Conservation (phyloP, 495 filamentous ascomycete genomes). For the Apodospora peruviana region DNA sequence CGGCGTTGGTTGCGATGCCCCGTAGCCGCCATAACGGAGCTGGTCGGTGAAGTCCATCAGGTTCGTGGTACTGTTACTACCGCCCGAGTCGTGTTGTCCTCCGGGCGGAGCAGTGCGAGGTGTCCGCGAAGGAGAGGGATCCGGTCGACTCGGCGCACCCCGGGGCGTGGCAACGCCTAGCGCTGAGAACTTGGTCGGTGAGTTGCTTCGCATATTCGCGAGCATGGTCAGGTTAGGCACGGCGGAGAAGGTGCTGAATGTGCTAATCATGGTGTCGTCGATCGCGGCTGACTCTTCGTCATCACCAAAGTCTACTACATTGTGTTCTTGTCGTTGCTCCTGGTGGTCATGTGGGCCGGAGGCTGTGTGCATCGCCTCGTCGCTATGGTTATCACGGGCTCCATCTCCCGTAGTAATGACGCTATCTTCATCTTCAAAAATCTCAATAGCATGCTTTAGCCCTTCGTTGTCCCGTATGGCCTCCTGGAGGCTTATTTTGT, state of each 20-base stretch:
- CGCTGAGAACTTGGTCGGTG: slow-evolving; percentile 39
- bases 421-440: slow-evolving; percentile 47
- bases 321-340: too few relatives aligned
- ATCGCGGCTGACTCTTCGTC: slow-evolving; percentile 31
- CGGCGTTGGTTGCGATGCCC: slow-evolving; percentile 20
- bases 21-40: slow-evolving; percentile 45
- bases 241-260: slow-evolving; percentile 80
- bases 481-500: slow-evolving; percentile 35
- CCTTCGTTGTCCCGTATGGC: slow-evolving; percentile 36
- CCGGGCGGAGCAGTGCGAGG: slow-evolving; percentile 38
- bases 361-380: slow-evolving; percentile 15
- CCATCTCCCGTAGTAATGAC: slow-evolving; percentile 14
- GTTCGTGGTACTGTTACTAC: slow-evolving; percentile 55
- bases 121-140: slow-evolving; percentile 51
- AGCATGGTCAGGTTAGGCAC: slow-evolving; percentile 87
- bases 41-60: slow-evolving; percentile 87
- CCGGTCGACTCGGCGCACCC: slow-evolving; percentile 9
- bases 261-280: slow-evolving; percentile 66
- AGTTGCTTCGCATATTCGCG: slow-evolving; percentile 57
- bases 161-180: slow-evolving; percentile 22
- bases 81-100: slow-evolving; percentile 6
- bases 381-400: slow-evolving; percentile 6
- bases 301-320: too few relatives aligned
- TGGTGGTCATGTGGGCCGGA: neutral
- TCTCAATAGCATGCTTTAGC: slow-evolving; percentile 40